Evolutionary conservation across 1,284 basidiomycete genomes (phyloP).

Genomic region (Sphaerobolus stellatus): DNA sequence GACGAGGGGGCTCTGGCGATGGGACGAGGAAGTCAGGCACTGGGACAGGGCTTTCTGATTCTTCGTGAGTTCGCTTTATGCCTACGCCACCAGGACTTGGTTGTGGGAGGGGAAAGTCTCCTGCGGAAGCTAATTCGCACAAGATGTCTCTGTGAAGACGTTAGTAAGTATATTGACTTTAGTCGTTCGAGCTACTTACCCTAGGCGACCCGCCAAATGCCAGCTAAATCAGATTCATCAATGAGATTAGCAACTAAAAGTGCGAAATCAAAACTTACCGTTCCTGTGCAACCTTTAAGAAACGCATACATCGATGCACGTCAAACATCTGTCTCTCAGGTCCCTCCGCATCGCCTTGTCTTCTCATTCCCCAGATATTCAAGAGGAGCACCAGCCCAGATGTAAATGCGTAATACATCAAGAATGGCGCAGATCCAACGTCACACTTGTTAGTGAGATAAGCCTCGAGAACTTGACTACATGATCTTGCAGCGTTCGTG

Average conservation of each 20-base stretch:
- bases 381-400: constrained; percentile 68
- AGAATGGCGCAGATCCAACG: constrained; percentile 40
- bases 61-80: too few species aligned
- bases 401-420: constrained; percentile 49
- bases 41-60: constrained; percentile 44
- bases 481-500: constrained; percentile 80
- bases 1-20: too few species aligned
- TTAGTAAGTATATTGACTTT: constrained; percentile 1
- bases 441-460: constrained; percentile 35
- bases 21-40: too few species aligned
- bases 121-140: constrained; percentile 64
- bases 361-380: constrained; percentile 71
- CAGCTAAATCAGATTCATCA: constrained; percentile 33
- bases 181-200: constrained; percentile 27
- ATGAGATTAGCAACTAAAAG: constrained; percentile 7
- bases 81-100: constrained; percentile 44
- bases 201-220: constrained; percentile 47
- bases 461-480: constrained; percentile 68
- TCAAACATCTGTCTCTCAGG: constrained; percentile 65
- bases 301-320: constrained; percentile 68
- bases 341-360: constrained; percentile 43
- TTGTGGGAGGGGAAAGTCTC: constrained; percentile 62
- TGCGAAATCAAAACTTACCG: constrained; percentile 33
- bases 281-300: constrained; percentile 52
- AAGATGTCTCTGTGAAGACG: constrained; percentile 61